Percentiles rank a stretch among this genome's conserved stretches.
phyloP scores from a whole-genome alignment of 306 rosid species.

The Pachyrhizus erosus region DNA sequence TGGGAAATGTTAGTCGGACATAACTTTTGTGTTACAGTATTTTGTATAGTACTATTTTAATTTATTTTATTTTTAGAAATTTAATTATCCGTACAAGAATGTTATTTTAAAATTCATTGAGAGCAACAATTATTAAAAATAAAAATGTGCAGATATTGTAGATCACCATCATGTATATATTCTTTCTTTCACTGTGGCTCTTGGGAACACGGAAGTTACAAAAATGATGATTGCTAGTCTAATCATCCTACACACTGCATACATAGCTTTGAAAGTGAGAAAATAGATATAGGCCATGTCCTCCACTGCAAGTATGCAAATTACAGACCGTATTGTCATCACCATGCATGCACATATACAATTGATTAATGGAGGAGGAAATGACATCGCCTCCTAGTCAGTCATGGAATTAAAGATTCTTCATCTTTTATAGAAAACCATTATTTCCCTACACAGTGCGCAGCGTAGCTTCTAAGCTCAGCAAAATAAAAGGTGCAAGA shows the following conservation, averaged over 20 bases:
- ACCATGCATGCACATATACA: conserved; percentile 49
- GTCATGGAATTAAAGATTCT: conserved; percentile 46
- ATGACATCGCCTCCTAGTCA: conserved; percentile 38
- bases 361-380: conserved; percentile 44
- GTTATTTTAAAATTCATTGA: neutral
- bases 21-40: neutral
- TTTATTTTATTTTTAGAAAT: no score
- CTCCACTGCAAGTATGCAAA: conserved; percentile 48
- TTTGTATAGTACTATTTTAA: neutral
- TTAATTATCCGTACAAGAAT: neutral
- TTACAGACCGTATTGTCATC: conserved; percentile 43
- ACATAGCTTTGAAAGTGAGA: conserved; percentile 40
- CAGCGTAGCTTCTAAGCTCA: conserved; percentile 57
- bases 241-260: neutral
- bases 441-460: conserved; percentile 39
- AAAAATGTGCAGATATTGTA: neutral
- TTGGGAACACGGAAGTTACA: conserved; percentile 15
- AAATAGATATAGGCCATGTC: conserved; percentile 41
- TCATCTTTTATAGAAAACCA: conserved; percentile 45
- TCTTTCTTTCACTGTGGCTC: conserved; percentile 28
- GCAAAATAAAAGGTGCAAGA: conserved; percentile 48
- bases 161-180: neutral
- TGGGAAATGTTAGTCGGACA: neutral
- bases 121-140: neutral
- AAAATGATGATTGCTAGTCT: conserved; percentile 42